Base-by-base conservation (phyloP, 176 grass and related monocot genomes). In the Saccharum spontaneum region DNA sequence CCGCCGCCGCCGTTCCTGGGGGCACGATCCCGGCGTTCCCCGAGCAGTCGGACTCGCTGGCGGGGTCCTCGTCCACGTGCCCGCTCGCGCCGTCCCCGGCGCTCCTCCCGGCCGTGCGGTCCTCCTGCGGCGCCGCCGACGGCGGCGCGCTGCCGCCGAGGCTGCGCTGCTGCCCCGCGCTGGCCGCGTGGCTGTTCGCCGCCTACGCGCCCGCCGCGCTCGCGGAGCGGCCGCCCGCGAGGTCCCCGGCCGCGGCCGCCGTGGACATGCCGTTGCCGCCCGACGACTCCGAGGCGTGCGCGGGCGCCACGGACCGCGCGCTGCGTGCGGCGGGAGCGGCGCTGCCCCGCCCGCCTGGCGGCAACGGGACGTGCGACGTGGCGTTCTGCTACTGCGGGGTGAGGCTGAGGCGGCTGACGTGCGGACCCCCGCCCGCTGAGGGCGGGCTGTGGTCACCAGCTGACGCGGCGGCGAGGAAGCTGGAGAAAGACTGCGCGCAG, bases 11-110 rank as follows among this genome's bases (percentile, higher is more conserved):
- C 80, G 28, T 30, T 1, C 44, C 46, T 23, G 75, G 1, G 1
- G 89, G 77, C 84, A 99, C 91, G 78, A 96, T 99, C 87, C 97
- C 97, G 71, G 97, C 97, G 39, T 99, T 99, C 91, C 97, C 94
- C 4, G 97, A 99, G 71, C 97, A 99, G 87, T 96, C 97, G 8
- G 84, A 98, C 74, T 61, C 86, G 30, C 86, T 70, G 34, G 62
- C 88, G 3, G 76, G 82, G 3, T 12, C 89, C 5, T 90, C 97
- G 33, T 85, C 90, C 22, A 78, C 94, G 10, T 99, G 97, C 82
- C 94, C 97, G 26, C 80, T 99, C 74, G 45, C 85, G 67, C 97
- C 92, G 0, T 49, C 89, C 57, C 83, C 89, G 43, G 16, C 62
- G 20, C 91, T 99, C 67, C 82, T 94, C 75, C 90, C 88, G 41